Base-by-base conservation (phyloP, 805 yeast species). In the Candida khao-thaluensis region DNA sequence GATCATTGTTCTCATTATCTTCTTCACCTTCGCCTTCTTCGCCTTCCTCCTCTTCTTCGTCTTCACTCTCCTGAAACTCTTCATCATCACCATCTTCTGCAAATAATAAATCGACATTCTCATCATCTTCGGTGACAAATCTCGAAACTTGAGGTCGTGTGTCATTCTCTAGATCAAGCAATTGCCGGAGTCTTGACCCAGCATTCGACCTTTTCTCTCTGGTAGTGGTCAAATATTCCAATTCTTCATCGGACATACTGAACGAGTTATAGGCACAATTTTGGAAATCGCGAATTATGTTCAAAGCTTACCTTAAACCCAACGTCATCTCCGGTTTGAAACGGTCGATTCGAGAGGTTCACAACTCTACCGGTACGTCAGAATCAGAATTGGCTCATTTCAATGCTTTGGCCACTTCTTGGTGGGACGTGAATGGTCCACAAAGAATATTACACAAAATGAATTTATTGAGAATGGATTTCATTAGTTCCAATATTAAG, bases 391-490 rank as follows among this genome's bases (percentile, higher is more conserved):
- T 82, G 59, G 62, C 74, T 7, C 98, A 93, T 60, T 93, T 93
- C 62, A 80, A 85, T 50, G 77, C 82, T 23, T 69, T 93, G 31
- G 99, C 99, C 1, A 71, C 83, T n/a, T 63, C 87, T n/a, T 93
- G 99, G 99, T 93, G 99, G 99, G 96, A 93, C 52, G 80, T 85
- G 10, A 64, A 81, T 47, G 99, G 99, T 0, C 84, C 97, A 1
- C 98, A 93, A 57, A 69, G 99, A 27, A 86, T 93, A 40, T 72
- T 93, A 30, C 98, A 93, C 63, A 85, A 89, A 63, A 91, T 93
- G 99, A 93, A 93, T 58, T 68, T 87, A 35, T 69, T 87, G 38
- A 69, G 99, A 47, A 75, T 91, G 84, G 96, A 89, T 58, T 93
- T 89, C 56, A 80, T 93, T 35, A 78, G 76, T 45, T 74, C 74